Evolutionary conservation across 2,329 filamentous ascomycete species (phyloP), one percentile per base, ranked within the genome.

Genomic region (Blumeria graminis): DNA sequence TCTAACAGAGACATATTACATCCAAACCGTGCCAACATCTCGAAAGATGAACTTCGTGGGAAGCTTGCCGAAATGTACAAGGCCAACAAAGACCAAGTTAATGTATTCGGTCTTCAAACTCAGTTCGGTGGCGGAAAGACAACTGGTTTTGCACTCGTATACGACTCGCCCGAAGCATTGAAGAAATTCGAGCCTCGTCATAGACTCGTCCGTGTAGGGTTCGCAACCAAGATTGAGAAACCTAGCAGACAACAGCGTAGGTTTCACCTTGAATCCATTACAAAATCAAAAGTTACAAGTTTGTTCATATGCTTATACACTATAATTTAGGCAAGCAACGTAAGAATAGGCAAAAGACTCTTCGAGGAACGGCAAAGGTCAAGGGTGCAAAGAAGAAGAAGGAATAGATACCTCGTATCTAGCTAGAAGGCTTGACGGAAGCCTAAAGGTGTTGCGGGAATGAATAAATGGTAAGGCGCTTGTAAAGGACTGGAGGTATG

Each of bases 121-220:
- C 90, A 96, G 73, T 98, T 85, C 72, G 92, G 92, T 90, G 92
- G 92, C 71, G 92, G 92, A 80, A 98, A 98, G 85, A 94, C 86
- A 74, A 96, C 90, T 65, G 92, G 92, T 69, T 98, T 98, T 72
- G 92, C 88, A 65, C 87, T 96, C 69, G 80, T 98, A 77, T 98
- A 98, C 82, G 92, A 98, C 76, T 94, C 86, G 65, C 77, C 81
- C 71, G 92, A 98, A 80, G 87, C 89, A 69, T 83, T 98, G 83
- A 95, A 95, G 86, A 96, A 96, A 77, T 98, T 96, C 75, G 92
- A 98, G 82, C 92, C 92, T 68, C 84, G 84, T 76, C 95, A 95
- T 84, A 84, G 92, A 74, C 82, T 95, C 67, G 81, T 98, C 73
- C 82, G 92, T 67, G 86, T 94, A 71, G 92, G 90, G 71, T 78